Base-by-base conservation (phyloP, 495 filamentous ascomycete genomes). In the Penicillium arizonense region DNA sequence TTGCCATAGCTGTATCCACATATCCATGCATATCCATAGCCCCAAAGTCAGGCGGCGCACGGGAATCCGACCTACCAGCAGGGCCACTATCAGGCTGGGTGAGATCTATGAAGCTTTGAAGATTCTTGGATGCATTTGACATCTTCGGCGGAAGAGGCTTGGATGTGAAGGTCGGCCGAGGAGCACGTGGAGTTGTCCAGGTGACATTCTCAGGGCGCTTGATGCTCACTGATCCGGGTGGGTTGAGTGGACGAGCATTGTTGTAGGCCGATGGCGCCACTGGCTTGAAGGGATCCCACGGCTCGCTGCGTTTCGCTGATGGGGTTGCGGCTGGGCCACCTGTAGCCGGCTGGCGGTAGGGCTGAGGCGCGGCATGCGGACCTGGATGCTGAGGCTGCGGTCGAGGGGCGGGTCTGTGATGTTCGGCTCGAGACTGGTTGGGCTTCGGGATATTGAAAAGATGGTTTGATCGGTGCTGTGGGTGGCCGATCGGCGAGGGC, bases 1-100 rank as follows among this genome's bases (percentile, higher is more conserved):
- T 83, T 3, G 91, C 90, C 60, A 93, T 87, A 23, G 77, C 77
- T 0, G 86, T 75, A 59, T 96, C 89, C 0, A 95, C 84, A 63
- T 90, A 95, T 4, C 81, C 72, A 45, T 82, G 81, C 40, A 81
- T 80, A 47, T 90, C 85, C 42, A 66, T 61, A 5, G 71, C 64
- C 7, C 73, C 73, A 49, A 79, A 78, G 1, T 54, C 63, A 68
- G 57, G 14, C 50, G 49, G 11, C 11, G 16, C 12, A 28, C n/a
- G 2, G 16, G 35, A 26, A 8, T 30, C 5, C 13, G 38, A 6
- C n/a, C 35, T 14, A 21, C 7, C 52, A 37, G 23, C 30, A 34
- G 64, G 50, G 28, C 57, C 62, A 4, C 52, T 47, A 20, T 62
- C 63, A 44, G 71, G 65, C 2, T 58, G 45, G 12, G 78, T 79